phyloP scores from a whole-genome alignment of 805 yeast genomes.

The Saccharomycopsis amapae region DNA sequence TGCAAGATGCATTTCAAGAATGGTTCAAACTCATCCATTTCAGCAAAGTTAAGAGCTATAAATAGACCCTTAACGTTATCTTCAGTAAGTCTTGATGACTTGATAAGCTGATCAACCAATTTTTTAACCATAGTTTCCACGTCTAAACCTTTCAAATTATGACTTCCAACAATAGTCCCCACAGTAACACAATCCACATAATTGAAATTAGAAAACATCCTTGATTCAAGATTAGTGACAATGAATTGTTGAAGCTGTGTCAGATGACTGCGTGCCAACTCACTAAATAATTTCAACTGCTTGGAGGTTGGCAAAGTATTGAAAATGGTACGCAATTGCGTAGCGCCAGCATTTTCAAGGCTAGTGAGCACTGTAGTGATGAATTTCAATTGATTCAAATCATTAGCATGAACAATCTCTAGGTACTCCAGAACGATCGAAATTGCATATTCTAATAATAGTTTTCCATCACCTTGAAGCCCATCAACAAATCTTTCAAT shows the following conservation, averaged over 20 bases:
- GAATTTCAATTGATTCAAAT: neutral
- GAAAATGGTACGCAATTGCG: slow-evolving; percentile 1
- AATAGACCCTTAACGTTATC: neutral
- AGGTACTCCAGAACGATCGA: too few species aligned
- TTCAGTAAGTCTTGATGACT: neutral
- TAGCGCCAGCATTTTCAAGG: neutral
- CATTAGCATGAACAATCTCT: slow-evolving; percentile 4
- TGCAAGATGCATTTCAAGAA: neutral
- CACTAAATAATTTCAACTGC: slow-evolving; percentile 13
- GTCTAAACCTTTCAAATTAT: neutral
- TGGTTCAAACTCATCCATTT: neutral
- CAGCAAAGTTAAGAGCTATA: neutral
- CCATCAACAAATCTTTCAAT: neutral
- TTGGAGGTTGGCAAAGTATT: slow-evolving; percentile 7
- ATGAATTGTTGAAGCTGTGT: slow-evolving; percentile 5
- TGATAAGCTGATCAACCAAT: neutral
- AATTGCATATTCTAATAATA: neutral
- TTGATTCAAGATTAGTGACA: slow-evolving; percentile 6
- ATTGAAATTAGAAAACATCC: slow-evolving; percentile 12
- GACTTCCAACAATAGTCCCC: slow-evolving; percentile 1
- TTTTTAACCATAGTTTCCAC: slow-evolving; percentile 1
- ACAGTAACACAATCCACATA: slow-evolving; percentile 5
- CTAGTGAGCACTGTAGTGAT: neutral
- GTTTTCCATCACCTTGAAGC: neutral
- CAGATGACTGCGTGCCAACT: neutral